Conservation (phyloP, 2,329 filamentous ascomycete genomes). For the Westerdykella ornata region DNA sequence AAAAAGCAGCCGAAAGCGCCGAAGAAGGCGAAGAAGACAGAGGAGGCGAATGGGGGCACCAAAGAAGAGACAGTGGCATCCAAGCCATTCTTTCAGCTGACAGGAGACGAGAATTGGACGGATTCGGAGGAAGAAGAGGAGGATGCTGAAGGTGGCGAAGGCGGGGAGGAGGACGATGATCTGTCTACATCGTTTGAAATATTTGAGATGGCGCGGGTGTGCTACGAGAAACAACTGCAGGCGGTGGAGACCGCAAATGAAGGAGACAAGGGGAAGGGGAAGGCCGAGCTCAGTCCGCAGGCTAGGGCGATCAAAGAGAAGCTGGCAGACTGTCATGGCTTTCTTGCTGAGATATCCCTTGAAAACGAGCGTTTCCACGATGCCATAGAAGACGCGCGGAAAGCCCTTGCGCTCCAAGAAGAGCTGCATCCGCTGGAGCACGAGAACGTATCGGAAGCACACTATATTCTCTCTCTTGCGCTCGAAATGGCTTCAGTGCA, state of each 20-base stretch:
- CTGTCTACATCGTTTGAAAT: conserved; percentile 59
- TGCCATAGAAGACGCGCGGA: conserved; percentile 76
- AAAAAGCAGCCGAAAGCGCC: conserved; percentile 48
- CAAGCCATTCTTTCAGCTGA: conserved; percentile 85
- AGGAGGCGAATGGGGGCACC: conserved; percentile 35
- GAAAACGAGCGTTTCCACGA: conserved; percentile 89
- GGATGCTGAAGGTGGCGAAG: conserved; percentile 43
- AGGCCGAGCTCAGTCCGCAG: conserved; percentile 37
- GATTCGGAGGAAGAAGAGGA: conserved; percentile 70
- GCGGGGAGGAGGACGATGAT: conserved; percentile 52
- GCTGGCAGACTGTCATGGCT: conserved; percentile 85
- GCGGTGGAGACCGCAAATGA: conserved; percentile 29
- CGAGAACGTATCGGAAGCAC: conserved; percentile 82
- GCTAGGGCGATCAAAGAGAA: conserved; percentile 58
- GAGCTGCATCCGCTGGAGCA: conserved; percentile 73
- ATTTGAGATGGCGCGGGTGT: conserved; percentile 56
- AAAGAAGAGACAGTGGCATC: conserved; percentile 48
- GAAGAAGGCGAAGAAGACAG: conserved; percentile 39
- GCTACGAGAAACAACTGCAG: conserved; percentile 53
- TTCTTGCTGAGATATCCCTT: conserved; percentile 92
- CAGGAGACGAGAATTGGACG: conserved; percentile 81
- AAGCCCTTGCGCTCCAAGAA: conserved; percentile 70
- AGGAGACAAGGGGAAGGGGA: conserved; percentile 44
- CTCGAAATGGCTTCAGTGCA: conserved; percentile 87
- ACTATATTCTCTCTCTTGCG: conserved; percentile 92